phyloP scores from a whole-genome alignment of 345 rosid species.

The Euclidium syriacum region DNA sequence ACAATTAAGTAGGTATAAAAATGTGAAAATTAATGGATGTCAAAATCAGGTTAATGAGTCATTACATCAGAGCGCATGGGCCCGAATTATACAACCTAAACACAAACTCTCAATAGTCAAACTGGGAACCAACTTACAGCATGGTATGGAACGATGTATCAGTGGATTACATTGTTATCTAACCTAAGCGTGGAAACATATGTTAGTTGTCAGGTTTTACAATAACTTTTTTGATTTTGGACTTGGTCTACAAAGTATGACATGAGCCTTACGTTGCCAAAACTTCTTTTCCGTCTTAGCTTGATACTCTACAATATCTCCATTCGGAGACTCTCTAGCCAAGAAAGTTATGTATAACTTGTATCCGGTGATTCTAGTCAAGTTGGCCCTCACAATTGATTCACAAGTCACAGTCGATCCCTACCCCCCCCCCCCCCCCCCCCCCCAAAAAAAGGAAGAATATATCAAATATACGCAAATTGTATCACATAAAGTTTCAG shows the following conservation, averaged over 20 bases:
- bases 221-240: not conserved
- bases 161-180: not conserved
- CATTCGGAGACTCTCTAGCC: slow-evolving; percentile 8
- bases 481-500: too few species aligned
- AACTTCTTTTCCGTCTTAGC: slow-evolving; percentile 10
- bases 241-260: slow-evolving; percentile 12
- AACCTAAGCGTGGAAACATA: not conserved
- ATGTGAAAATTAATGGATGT: too few species aligned
- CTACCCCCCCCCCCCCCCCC: too few species aligned
- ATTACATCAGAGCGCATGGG: too few species aligned
- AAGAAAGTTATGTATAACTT: slow-evolving; percentile 14
- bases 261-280: not conserved
- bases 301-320: slow-evolving; percentile 14
- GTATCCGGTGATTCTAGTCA: not conserved
- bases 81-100: too few species aligned
- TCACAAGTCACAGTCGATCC: not conserved
- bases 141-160: too few species aligned
- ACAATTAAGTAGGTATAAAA: too few species aligned
- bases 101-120: too few species aligned
- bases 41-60: too few species aligned
- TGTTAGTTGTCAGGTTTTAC: not conserved
- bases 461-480: not conserved
- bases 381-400: not conserved
- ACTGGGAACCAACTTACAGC: too few species aligned
- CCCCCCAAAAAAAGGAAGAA: too few species aligned